These are phyloP conservation scores for Colletotrichum scovillei DNA, from an alignment of 2,329 filamentous ascomycete genomes.

Conservation along the genomic window DNA sequence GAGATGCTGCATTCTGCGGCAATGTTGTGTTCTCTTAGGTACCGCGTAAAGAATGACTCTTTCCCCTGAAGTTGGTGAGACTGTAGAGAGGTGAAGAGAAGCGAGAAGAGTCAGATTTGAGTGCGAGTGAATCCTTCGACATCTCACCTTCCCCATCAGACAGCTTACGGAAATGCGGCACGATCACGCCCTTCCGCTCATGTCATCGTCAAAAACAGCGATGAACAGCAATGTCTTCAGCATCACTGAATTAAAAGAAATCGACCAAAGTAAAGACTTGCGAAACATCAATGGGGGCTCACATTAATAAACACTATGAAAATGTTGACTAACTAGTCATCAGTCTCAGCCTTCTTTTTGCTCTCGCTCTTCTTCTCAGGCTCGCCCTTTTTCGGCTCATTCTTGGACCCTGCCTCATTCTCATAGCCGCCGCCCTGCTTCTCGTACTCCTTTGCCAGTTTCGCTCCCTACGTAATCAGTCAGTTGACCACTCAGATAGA, in stretches of 20 bases:
- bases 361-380: constrained; percentile 42
- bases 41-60: too few species aligned
- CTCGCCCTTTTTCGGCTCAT: constrained; percentile 44
- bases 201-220: background rate
- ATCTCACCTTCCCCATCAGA: background rate
- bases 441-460: constrained; percentile 55
- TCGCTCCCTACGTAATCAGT: constrained; percentile 42
- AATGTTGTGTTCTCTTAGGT: too few species aligned
- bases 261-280: background rate
- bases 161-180: constrained; percentile 15
- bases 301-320: background rate
- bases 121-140: background rate
- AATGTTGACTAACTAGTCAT: background rate
- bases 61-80: background rate
- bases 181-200: background rate
- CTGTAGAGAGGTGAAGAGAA: background rate
- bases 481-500: background rate
- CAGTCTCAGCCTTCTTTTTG: constrained; percentile 37
- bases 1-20: background rate
- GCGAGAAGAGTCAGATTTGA: background rate
- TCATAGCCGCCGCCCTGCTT: constrained; percentile 54
- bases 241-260: background rate
- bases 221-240: background rate
- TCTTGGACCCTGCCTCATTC: constrained; percentile 53
- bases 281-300: background rate